Evolutionary conservation across 164 flowering plant genomes (phyloP).

Genomic region (Dillenia turbinata): DNA sequence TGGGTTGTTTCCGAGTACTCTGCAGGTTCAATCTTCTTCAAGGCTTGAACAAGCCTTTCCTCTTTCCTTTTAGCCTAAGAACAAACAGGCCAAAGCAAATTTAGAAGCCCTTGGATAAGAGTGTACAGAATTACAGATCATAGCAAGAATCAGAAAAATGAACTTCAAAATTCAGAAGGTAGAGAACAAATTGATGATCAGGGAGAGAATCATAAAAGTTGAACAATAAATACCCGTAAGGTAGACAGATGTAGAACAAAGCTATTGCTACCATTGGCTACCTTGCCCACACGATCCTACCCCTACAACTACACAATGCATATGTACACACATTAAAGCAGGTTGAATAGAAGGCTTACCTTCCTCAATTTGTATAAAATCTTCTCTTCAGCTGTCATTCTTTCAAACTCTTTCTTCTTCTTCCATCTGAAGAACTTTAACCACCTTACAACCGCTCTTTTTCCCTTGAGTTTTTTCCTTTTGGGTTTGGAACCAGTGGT

Average conservation of each 20-base stretch:
- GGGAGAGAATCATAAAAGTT: too few species aligned
- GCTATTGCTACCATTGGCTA: too few species aligned
- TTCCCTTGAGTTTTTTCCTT: slow-evolving; percentile 85
- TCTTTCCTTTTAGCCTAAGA: slow-evolving; percentile 81
- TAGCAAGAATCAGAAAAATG: too few species aligned
- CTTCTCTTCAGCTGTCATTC: slow-evolving; percentile 92
- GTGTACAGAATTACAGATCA: too few species aligned
- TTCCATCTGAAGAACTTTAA: slow-evolving; percentile 82
- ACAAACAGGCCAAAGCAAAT: background rate
- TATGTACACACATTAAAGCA: background rate
- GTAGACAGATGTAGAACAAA: too few species aligned
- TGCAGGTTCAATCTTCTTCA: slow-evolving; percentile 74
- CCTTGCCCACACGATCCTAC: too few species aligned
- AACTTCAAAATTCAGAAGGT: too few species aligned
- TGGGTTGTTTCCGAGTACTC: slow-evolving; percentile 67
- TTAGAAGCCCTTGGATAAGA: too few species aligned
- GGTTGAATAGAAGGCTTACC: slow-evolving; percentile 29
- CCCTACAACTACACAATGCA: background rate
- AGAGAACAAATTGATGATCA: too few species aligned
- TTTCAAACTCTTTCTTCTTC: slow-evolving; percentile 85
- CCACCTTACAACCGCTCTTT: slow-evolving; percentile 93
- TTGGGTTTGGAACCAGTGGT: slow-evolving; percentile 36
- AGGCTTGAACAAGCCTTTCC: slow-evolving; percentile 55
- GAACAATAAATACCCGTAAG: too few species aligned
- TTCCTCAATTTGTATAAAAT: slow-evolving; percentile 70